phyloP scores from a whole-genome alignment of 202 grass and related monocot species.

The Cymbopogon flexuosus region DNA sequence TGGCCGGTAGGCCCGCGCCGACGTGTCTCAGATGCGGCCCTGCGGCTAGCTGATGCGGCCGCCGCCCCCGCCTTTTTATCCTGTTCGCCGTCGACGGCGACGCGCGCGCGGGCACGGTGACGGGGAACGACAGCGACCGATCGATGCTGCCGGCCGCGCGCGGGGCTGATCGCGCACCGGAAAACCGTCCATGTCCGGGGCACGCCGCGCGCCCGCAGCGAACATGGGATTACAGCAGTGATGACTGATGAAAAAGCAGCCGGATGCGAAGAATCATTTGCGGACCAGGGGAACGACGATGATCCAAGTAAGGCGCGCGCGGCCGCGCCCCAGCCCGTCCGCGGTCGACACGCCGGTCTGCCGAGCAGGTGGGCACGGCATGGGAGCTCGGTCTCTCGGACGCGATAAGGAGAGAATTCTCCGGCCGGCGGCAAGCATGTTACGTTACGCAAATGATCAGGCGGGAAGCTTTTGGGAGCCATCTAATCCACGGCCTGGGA shows the following conservation, averaged over 20 bases:
- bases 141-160: background rate
- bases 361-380: background rate
- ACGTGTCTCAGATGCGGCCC: slow-evolving; percentile 24
- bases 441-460: background rate
- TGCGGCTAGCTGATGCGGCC: background rate
- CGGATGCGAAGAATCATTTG: slow-evolving; percentile 2
- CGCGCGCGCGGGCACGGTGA: background rate
- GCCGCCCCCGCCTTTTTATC: slow-evolving; percentile 32
- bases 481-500: background rate
- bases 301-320: background rate
- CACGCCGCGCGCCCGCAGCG: background rate
- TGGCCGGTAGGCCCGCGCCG: background rate
- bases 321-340: background rate
- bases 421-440: background rate
- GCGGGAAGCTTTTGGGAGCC: background rate
- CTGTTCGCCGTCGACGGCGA: slow-evolving; percentile 34
- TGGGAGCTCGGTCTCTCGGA: background rate
- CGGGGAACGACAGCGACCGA: slow-evolving; percentile 1
- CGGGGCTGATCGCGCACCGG: background rate
- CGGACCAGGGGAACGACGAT: background rate
- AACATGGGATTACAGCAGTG: background rate
- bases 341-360: slow-evolving; percentile 24
- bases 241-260: slow-evolving; percentile 8
- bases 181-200: background rate
- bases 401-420: slow-evolving; percentile 2